Evolutionary conservation across 2,329 filamentous ascomycete genomes (phyloP).

Genomic region (Fusarium abutilonis): DNA sequence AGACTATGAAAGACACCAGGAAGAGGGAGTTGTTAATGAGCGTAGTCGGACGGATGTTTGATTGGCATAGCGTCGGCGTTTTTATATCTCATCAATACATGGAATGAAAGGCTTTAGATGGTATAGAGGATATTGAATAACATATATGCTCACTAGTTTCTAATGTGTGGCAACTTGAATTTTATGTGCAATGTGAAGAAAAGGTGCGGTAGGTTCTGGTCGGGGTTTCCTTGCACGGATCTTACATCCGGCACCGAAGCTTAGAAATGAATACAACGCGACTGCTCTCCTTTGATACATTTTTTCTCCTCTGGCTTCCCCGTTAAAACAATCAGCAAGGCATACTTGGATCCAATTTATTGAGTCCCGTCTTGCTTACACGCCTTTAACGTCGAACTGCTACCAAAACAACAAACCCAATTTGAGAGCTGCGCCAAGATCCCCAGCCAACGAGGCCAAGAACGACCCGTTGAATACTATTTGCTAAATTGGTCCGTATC

Average conservation of each 20-base stretch:
- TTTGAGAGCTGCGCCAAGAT: constrained; percentile 7
- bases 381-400: not conserved
- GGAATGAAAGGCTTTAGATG: constrained; percentile 11
- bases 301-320: not conserved
- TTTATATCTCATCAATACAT: not conserved
- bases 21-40: constrained; percentile 23
- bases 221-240: constrained; percentile 5
- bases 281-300: not conserved
- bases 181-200: too few relatives aligned
- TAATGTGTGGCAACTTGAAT: too few relatives aligned
- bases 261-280: constrained; percentile 21
- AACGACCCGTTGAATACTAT: constrained; percentile 19
- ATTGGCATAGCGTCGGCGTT: constrained; percentile 43
- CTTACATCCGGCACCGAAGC: constrained; percentile 8
- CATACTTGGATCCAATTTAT: not conserved
- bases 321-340: constrained; percentile 13
- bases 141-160: not conserved
- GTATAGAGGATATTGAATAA: not conserved
- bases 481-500: constrained; percentile 13
- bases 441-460: constrained; percentile 7
- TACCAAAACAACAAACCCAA: not conserved
- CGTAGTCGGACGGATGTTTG: constrained; percentile 2
- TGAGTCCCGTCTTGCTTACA: not conserved
- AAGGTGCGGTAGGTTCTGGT: constrained; percentile 1
- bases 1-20: constrained; percentile 43